phyloP scores from a whole-genome alignment of 225 moss, liverwort and hornwort genomes.

The Physcomitrellopsis africana region DNA sequence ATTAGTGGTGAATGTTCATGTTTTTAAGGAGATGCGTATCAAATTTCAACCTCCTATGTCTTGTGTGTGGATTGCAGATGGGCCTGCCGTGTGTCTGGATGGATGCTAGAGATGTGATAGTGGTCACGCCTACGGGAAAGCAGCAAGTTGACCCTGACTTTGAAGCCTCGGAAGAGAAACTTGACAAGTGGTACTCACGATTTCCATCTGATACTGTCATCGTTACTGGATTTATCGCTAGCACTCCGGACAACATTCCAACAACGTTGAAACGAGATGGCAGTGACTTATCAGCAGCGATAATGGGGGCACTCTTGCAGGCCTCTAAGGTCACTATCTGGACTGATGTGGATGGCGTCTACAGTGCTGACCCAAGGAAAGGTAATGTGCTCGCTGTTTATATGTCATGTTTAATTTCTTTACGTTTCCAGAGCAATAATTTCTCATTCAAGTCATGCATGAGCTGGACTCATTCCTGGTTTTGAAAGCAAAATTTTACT shows the following conservation, averaged over 20 bases:
- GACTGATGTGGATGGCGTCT: slow-evolving; percentile 85
- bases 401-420: not conserved
- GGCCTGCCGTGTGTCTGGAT: slow-evolving; percentile 83
- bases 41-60: not conserved
- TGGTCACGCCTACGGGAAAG: slow-evolving; percentile 61
- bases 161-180: slow-evolving; percentile 60
- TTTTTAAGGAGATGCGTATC: not conserved
- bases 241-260: slow-evolving; percentile 61
- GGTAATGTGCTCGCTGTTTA: slow-evolving; percentile 35
- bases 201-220: slow-evolving; percentile 71
- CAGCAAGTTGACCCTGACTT: slow-evolving; percentile 83
- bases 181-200: slow-evolving; percentile 65
- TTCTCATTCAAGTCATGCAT: not conserved
- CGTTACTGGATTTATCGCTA: slow-evolving; percentile 80
- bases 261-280: slow-evolving; percentile 84
- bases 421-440: not conserved
- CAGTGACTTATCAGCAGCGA: slow-evolving; percentile 85
- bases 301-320: slow-evolving; percentile 71
- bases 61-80: slow-evolving; percentile 50
- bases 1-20: slow-evolving; percentile 1
- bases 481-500: not conserved
- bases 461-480: not conserved
- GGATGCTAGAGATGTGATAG: slow-evolving; percentile 82
- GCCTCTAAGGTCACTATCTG: slow-evolving; percentile 76
- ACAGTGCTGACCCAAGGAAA: slow-evolving; percentile 84